Evolutionary conservation across 352 stramenopile genomes (phyloP), one percentile per base, ranked within the genome.

Genomic region (Phytopythium vexans): DNA sequence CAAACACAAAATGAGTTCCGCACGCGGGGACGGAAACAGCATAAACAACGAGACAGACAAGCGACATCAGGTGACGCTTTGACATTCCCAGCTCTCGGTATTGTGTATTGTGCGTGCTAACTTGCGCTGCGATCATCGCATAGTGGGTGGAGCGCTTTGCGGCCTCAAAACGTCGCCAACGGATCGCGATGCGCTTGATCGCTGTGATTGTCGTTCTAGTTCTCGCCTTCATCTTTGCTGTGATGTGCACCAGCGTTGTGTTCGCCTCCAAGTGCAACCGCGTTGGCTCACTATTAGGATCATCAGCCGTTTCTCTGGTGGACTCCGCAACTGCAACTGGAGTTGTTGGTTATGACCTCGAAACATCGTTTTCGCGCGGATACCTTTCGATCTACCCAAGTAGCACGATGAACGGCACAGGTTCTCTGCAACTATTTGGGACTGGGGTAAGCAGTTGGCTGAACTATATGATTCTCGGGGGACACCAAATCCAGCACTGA

Each of bases 211-310:
- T 82, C 41, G 41, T 79, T 8, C 45, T 89, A 3, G 70, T 60
- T 1, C 61, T 89, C 16, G 56, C 66, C 12, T 76, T 89, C 41
- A 76, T 92, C 35, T 65, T 82, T 36, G 73, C 66, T 0, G 58
- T 82, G 16, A 74, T 82, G 64, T 72, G 66, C 42, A 62, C 76
- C 36, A 92, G 82, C 46, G 74, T 89, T 8, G 70, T 88, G 16
- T 86, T 92, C 37, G 60, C 77, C 9, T 68, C 75, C 10, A 86
- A 92, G 54, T 89, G 82, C 63, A 76, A 68, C 57, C 81, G 68
- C 16, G 86, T 89, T 31, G 71, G 75, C 49, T 84, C 72, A 54
- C 56, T 69, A 5, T 56, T 84, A 36, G 60, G 68, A n/a, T 66
- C 76, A 0, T 48, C 62, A 32, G 80, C 40, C 41, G 68, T 74